Conservation (phyloP, 805 yeast species). For the Tetrapisispora arboricola region DNA sequence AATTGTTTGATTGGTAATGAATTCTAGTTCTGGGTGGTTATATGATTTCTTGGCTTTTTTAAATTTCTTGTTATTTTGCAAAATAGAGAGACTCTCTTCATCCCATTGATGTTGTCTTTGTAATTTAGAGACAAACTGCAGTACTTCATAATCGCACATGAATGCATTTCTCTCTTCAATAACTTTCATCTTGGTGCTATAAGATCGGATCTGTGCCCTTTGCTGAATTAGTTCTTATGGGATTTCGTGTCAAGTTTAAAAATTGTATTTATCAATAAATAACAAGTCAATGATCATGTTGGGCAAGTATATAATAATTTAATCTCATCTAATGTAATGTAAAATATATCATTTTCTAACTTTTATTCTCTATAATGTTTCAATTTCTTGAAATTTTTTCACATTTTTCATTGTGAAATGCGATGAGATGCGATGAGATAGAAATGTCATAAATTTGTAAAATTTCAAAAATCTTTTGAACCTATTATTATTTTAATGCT, state of each 20-base stretch:
- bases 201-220: no score
- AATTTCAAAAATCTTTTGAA: no score
- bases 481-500: no score
- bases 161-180: slow-evolving; percentile 41
- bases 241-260: not conserved
- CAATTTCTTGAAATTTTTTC: no score
- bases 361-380: no score
- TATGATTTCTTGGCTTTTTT: slow-evolving; percentile 21
- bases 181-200: slow-evolving; percentile 36
- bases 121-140: slow-evolving; percentile 37
- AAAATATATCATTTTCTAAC: no score
- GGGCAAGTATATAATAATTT: no score
- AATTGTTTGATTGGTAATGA: slow-evolving; percentile 28
- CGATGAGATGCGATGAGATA: slow-evolving; percentile 5
- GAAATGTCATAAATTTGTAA: no score
- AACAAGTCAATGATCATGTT: no score
- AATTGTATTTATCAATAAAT: no score
- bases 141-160: slow-evolving; percentile 48
- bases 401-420: no score
- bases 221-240: not conserved
- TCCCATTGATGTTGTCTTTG: slow-evolving; percentile 32
- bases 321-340: no score
- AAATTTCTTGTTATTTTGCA: slow-evolving; percentile 13
- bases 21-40: slow-evolving; percentile 29
- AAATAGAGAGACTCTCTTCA: slow-evolving; percentile 6